Conservation (phyloP, 148 eudicot genomes). For the Camellia japonica region DNA sequence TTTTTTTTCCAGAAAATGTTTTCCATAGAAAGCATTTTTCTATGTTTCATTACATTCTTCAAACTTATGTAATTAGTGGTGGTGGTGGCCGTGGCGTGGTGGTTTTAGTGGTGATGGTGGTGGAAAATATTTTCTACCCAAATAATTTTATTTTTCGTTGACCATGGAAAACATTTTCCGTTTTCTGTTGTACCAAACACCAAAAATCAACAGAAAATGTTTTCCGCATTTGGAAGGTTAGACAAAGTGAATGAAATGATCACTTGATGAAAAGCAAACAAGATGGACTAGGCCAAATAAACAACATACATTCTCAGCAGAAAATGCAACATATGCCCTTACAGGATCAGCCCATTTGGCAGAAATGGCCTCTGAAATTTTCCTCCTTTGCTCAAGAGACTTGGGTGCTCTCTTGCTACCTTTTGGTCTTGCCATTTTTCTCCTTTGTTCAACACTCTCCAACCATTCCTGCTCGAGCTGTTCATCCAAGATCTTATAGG, state of each 20-base stretch:
- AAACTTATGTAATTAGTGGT: too few relatives aligned
- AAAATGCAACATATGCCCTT: constrained; percentile 27
- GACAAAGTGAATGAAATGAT: not conserved
- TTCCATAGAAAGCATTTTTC: too few relatives aligned
- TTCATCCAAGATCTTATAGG: constrained; percentile 56
- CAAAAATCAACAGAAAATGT: too few relatives aligned
- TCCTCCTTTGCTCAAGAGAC: constrained; percentile 74
- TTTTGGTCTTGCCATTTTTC: constrained; percentile 34
- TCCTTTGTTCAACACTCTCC: constrained; percentile 64
- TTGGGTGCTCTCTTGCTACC: constrained; percentile 80
- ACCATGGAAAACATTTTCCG: too few relatives aligned
- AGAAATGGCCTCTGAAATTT: constrained; percentile 80
- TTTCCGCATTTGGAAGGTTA: not conserved
- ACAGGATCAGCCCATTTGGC: constrained; percentile 99
- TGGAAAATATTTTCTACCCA: too few relatives aligned
- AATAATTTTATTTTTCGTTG: too few relatives aligned
- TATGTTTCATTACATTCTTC: too few relatives aligned
- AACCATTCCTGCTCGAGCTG: constrained; percentile 69
- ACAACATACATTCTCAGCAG: constrained; percentile 1
- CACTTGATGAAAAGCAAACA: not conserved
- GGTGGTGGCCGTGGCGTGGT: too few relatives aligned
- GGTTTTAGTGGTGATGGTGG: too few relatives aligned
- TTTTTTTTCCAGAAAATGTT: too few relatives aligned
- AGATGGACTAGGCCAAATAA: not conserved
- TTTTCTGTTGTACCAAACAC: too few relatives aligned